Conservation (phyloP, 768 basidiomycete genomes). For the Rhodotorula taiwanensis region DNA sequence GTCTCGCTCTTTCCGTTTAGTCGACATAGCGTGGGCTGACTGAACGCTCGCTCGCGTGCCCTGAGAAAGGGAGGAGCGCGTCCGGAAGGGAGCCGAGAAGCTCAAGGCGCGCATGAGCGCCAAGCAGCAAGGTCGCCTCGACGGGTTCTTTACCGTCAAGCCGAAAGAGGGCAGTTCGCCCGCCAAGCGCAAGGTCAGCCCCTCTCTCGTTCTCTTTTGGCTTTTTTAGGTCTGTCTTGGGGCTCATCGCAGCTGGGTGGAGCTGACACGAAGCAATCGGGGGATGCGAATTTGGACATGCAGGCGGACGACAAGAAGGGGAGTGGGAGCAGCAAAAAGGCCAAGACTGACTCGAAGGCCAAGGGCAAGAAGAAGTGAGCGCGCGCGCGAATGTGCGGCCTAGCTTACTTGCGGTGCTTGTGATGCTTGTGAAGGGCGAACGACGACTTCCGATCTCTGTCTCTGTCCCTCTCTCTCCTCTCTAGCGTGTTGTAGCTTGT, state of each 20-base stretch:
- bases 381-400: too few relatives aligned
- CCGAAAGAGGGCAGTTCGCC: slow-evolving; percentile 29
- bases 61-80: slow-evolving; percentile 98
- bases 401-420: too few relatives aligned
- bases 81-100: slow-evolving; percentile 90
- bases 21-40: too few relatives aligned
- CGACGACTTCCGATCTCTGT: too few relatives aligned
- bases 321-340: slow-evolving; percentile 27
- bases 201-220: too few relatives aligned
- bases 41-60: too few relatives aligned
- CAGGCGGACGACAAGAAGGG: slow-evolving; percentile 35
- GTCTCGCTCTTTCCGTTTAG: neutral
- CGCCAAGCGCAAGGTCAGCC: slow-evolving; percentile 31
- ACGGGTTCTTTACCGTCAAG: slow-evolving; percentile 69
- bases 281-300: neutral
- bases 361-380: slow-evolving; percentile 29
- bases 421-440: too few relatives aligned
- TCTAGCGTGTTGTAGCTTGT: too few relatives aligned
- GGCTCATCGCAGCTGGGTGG: too few relatives aligned
- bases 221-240: neutral
- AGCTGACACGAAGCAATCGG: too few relatives aligned
- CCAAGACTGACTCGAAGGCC: slow-evolving; percentile 26
- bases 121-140: slow-evolving; percentile 93
- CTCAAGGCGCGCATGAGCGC: slow-evolving; percentile 73
- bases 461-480: too few relatives aligned